phyloP scores from a whole-genome alignment of 139 green algal genomes.

The Volvox africanus region DNA sequence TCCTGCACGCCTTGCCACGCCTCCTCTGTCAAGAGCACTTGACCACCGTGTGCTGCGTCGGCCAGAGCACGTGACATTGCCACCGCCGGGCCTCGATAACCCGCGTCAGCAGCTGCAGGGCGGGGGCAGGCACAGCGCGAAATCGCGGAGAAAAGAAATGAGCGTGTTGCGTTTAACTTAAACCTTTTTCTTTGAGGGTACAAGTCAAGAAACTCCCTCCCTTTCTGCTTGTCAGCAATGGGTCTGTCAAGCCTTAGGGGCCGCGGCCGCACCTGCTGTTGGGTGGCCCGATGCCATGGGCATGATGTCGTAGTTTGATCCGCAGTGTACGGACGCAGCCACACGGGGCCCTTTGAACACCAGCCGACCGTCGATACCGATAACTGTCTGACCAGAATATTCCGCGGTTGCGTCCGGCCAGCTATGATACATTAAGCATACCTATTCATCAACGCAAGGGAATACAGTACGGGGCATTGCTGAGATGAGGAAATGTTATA shows the following conservation, averaged over 20 bases:
- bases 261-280: constrained; percentile 7
- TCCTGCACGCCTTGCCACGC: constrained; percentile 81
- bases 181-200: no score
- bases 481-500: no score
- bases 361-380: constrained; percentile 72
- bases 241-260: background rate
- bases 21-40: constrained; percentile 81
- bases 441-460: constrained; percentile 42
- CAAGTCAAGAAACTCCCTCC: no score
- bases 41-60: constrained; percentile 67
- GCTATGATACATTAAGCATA: constrained; percentile 58
- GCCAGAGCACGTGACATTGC: constrained; percentile 63
- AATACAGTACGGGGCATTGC: no score
- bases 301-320: constrained; percentile 36
- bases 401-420: constrained; percentile 68
- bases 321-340: constrained; percentile 76
- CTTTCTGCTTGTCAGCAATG: no score
- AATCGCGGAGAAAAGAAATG: no score
- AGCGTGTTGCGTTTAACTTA: no score
- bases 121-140: background rate
- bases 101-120: constrained; percentile 13
- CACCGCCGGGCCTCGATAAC: constrained; percentile 70
- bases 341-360: constrained; percentile 80
- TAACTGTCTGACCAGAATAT: constrained; percentile 64
- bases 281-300: constrained; percentile 42